Base-by-base conservation (phyloP, 495 filamentous ascomycete genomes). In the Hypoxylon intermedium region DNA sequence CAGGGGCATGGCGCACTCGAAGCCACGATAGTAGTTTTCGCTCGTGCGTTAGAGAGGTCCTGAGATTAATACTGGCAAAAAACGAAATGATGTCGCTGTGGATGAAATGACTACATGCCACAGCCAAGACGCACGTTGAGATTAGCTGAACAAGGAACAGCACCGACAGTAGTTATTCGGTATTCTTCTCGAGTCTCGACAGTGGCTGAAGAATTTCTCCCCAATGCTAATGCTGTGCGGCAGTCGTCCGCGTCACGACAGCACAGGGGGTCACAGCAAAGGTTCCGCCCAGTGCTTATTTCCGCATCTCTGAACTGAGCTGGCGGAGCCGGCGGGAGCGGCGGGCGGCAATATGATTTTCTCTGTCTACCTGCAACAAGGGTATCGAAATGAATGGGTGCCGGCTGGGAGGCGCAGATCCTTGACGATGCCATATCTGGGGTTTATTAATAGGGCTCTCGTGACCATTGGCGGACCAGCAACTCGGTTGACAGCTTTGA, bases 331-430 rank as follows among this genome's bases (percentile, higher is more conserved):
- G 31, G 37, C 44, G 48, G 44, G 33, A 9, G 21, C 36, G 20
- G 60, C 54, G 54, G 53, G 37, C 26, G 33, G 38, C 20, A 19
- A 54, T 58, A 40, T 45, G 0, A 38, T 49, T 53, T 28, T 51
- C 24, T 50, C 5, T 50, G 15, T 18, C 34, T 23, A 30, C 9
- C 24, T 30, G 13, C 15, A 2, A 48, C 45, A 47, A 34, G n/a
- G 16, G 13, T 31, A 13, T 45, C 11, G n/a, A 42, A 43, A 21
- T 26, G 20, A 38, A 23, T 24, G 26, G 19, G 23, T 42, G 36
- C 38, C 33, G 19, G 31, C 12, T 44, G 9, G 54, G 50, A 47
- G 50, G 55, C 55, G 61, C 38, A 60, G 61, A 60, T 56, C 61
- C 61, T 42, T 45, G 38, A 18, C 15, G 33, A 11, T 20, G 21